Conservation (phyloP, 2,329 filamentous ascomycete genomes). For the Colletotrichum sp. region DNA sequence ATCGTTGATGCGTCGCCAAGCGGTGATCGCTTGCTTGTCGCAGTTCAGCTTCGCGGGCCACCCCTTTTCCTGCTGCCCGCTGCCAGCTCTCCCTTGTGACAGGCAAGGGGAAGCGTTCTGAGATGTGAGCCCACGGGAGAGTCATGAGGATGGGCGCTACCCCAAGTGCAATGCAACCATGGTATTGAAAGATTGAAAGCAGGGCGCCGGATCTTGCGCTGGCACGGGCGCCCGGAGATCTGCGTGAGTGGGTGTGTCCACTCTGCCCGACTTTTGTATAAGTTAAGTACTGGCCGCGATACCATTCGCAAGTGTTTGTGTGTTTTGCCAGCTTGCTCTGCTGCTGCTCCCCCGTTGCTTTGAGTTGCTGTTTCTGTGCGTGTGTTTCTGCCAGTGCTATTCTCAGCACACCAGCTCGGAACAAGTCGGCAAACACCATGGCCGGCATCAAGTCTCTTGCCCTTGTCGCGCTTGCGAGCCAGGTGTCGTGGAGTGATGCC, state of each 20-base stretch:
- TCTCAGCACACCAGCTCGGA: neutral
- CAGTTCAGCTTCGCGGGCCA: neutral
- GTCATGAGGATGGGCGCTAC: neutral
- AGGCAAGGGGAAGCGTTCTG: neutral
- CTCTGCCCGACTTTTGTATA: neutral
- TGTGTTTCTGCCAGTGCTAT: neutral
- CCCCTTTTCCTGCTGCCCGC: neutral
- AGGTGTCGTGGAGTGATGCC: neutral
- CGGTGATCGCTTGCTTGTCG: neutral
- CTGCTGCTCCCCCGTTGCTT: neutral
- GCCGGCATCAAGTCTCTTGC: neutral
- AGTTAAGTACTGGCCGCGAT: neutral
- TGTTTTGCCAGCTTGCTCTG: neutral
- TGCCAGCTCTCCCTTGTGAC: neutral
- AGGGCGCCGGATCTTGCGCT: neutral
- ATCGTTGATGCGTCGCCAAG: neutral
- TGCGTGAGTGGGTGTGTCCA: neutral
- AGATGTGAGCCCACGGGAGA: neutral
- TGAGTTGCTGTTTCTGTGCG: neutral
- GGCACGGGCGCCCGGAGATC: neutral
- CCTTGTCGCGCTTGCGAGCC: constrained; percentile 9
- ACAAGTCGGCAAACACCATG: neutral
- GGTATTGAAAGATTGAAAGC: neutral
- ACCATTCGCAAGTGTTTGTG: neutral
- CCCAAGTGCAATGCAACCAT: neutral